Conservation (phyloP, 495 filamentous ascomycete species). For the Hyaloscypha bicolor region DNA sequence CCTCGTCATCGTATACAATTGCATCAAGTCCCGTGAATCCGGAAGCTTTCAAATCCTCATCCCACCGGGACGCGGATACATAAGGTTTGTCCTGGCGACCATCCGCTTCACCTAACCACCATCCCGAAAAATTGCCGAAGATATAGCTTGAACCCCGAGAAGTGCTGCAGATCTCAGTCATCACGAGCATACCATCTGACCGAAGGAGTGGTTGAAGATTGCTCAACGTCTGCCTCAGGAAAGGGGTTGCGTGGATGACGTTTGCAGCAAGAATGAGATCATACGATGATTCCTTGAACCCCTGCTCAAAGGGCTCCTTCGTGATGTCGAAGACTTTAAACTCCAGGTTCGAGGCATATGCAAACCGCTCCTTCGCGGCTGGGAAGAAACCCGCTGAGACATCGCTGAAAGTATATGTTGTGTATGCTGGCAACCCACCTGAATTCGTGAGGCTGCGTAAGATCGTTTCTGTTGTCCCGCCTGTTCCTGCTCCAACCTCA, state of each 20-base stretch:
- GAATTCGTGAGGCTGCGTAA: slow-evolving; percentile 10
- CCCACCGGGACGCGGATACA: not conserved
- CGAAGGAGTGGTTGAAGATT: not conserved
- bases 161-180: slow-evolving; percentile 6
- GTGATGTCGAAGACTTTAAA: slow-evolving; percentile 45
- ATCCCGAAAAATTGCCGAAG: slow-evolving; percentile 22
- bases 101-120: slow-evolving; percentile 15
- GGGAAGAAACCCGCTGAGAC: slow-evolving; percentile 48
- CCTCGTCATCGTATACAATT: not conserved
- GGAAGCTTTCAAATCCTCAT: not conserved
- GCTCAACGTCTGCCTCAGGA: slow-evolving; percentile 20
- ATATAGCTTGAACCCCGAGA: slow-evolving; percentile 18
- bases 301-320: slow-evolving; percentile 40
- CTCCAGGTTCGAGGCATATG: slow-evolving; percentile 34
- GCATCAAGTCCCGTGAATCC: not conserved
- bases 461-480: slow-evolving; percentile 25
- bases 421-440: slow-evolving; percentile 11
- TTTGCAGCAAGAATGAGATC: slow-evolving; percentile 49
- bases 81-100: not conserved
- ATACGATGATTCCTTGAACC: slow-evolving; percentile 38
- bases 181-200: slow-evolving; percentile 6
- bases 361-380: slow-evolving; percentile 36
- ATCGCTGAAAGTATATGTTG: slow-evolving; percentile 45
- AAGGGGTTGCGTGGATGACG: slow-evolving; percentile 36
- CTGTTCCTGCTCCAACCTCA: slow-evolving; percentile 45